Conservation (phyloP, 1,139 yeast genomes). For the Debaryomycetaceae sp. region DNA sequence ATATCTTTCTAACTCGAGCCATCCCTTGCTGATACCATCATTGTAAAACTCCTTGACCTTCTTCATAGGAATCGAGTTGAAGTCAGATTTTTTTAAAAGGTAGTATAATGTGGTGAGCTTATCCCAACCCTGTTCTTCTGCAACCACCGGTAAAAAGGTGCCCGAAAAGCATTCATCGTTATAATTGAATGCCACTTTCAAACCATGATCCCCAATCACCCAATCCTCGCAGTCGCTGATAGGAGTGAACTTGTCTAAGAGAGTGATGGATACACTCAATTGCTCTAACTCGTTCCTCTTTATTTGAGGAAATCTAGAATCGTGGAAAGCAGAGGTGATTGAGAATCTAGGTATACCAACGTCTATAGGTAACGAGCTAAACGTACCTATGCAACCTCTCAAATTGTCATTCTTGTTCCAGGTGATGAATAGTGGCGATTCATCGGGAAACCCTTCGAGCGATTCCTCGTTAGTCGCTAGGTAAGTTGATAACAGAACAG, state of each 20-base stretch:
- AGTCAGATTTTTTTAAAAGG: slow-evolving; percentile 69
- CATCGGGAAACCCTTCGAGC: slow-evolving; percentile 38
- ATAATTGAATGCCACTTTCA: slow-evolving; percentile 50
- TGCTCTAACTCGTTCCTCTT: slow-evolving; percentile 47
- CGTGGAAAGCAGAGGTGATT: slow-evolving; percentile 66
- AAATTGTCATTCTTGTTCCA: slow-evolving; percentile 65
- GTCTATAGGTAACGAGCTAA: slow-evolving; percentile 44
- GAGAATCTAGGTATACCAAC: slow-evolving; percentile 64
- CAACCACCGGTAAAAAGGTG: slow-evolving; percentile 88
- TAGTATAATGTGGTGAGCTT: slow-evolving; percentile 66
- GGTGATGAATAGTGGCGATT: slow-evolving; percentile 72
- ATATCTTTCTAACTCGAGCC: slow-evolving; percentile 34
- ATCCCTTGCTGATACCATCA: slow-evolving; percentile 30
- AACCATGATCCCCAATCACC: slow-evolving; percentile 81
- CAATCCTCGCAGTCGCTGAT: slow-evolving; percentile 60
- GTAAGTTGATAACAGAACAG: slow-evolving; percentile 15
- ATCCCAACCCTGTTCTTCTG: slow-evolving; percentile 86
- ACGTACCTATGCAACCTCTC: slow-evolving; percentile 95
- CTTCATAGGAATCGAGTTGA: slow-evolving; percentile 11
- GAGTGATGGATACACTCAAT: slow-evolving; percentile 52
- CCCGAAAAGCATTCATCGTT: slow-evolving; percentile 49
- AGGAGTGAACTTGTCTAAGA: slow-evolving; percentile 57
- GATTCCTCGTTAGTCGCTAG: slow-evolving; percentile 15
- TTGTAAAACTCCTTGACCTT: slow-evolving; percentile 23
- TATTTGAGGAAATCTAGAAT: slow-evolving; percentile 75